phyloP scores from a whole-genome alignment of 2,329 filamentous ascomycete genomes.

The Graphilbum ipis-grandicollis region DNA sequence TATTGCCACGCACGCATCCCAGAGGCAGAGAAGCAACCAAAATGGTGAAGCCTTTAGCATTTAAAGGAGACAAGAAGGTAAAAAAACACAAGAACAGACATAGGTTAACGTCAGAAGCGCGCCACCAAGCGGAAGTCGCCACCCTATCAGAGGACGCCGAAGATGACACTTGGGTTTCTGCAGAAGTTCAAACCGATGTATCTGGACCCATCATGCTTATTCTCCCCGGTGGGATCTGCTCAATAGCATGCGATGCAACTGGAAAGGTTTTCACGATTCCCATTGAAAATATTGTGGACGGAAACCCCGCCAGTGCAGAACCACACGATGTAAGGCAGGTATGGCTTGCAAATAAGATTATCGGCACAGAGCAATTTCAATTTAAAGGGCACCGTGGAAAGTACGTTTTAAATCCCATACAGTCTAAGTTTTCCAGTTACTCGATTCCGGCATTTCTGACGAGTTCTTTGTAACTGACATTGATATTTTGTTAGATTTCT shows the following conservation, averaged over 20 bases:
- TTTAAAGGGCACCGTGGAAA: conserved; percentile 84
- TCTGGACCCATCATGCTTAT: conserved; percentile 71
- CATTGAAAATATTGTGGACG: conserved; percentile 79
- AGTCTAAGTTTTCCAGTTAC: no score
- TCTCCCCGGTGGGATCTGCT: conserved; percentile 61
- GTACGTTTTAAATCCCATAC: conserved; percentile 24
- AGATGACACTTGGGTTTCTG: conserved; percentile 86
- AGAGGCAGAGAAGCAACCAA: neutral
- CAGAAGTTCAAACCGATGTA: conserved; percentile 57
- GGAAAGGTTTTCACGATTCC: conserved; percentile 71
- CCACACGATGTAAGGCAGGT: conserved; percentile 93
- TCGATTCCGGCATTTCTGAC: no score
- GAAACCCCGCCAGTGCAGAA: conserved; percentile 67
- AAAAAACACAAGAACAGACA: conserved; percentile 75
- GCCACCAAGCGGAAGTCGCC: conserved; percentile 18
- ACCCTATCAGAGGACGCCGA: conserved; percentile 26
- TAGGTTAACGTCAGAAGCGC: conserved; percentile 21
- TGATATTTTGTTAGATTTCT: conserved; percentile 48
- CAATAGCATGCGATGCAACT: conserved; percentile 69
- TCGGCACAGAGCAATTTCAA: conserved; percentile 64
- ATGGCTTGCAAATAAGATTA: conserved; percentile 74
- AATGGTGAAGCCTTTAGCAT: conserved; percentile 84
- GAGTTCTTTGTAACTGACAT: conserved; percentile 5
- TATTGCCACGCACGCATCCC: no score
- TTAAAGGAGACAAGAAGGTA: conserved; percentile 93